Conservation (phyloP, 208 protist genomes). For the Herpetomonas samuelpessoai region DNA sequence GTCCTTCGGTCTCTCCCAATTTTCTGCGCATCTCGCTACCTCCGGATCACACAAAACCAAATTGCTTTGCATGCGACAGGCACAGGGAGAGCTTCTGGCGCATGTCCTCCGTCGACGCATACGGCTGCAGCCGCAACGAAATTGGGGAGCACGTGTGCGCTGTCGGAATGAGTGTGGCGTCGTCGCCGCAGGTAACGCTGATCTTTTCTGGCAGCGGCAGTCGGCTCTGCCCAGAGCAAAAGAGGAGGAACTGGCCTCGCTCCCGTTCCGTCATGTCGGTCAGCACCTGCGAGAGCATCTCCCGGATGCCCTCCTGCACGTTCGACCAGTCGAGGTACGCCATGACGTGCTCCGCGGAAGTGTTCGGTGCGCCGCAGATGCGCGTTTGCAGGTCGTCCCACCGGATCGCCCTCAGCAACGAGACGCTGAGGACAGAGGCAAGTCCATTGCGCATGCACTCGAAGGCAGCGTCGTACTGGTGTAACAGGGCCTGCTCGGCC, state of each 20-base stretch:
- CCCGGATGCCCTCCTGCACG: slow-evolving; percentile 32
- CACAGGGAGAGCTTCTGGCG: slow-evolving; percentile 59
- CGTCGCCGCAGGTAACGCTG: slow-evolving; percentile 76
- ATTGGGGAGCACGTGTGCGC: slow-evolving; percentile 90
- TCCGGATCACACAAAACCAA: slow-evolving; percentile 65
- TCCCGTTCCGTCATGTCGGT: slow-evolving; percentile 42
- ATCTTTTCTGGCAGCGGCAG: slow-evolving; percentile 83
- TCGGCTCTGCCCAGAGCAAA: slow-evolving; percentile 82
- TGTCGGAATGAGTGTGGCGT: slow-evolving; percentile 65
- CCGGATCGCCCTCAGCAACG: slow-evolving; percentile 54
- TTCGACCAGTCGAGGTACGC: slow-evolving; percentile 62
- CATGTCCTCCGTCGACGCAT: slow-evolving; percentile 39
- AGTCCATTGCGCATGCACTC: slow-evolving; percentile 66
- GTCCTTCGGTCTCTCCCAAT: too few species aligned
- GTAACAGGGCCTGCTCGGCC: slow-evolving; percentile 62
- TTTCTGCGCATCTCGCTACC: background rate
- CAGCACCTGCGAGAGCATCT: slow-evolving; percentile 60
- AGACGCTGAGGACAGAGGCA: slow-evolving; percentile 45
- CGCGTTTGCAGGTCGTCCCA: slow-evolving; percentile 82
- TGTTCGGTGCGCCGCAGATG: slow-evolving; percentile 60
- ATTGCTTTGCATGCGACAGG: slow-evolving; percentile 68
- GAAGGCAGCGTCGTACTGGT: slow-evolving; percentile 82
- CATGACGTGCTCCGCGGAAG: slow-evolving; percentile 64
- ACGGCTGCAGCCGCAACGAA: slow-evolving; percentile 81
- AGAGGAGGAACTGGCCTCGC: slow-evolving; percentile 76